phyloP scores from a whole-genome alignment of 2,329 filamentous ascomycete genomes.

The Aspergillus udagawae region DNA sequence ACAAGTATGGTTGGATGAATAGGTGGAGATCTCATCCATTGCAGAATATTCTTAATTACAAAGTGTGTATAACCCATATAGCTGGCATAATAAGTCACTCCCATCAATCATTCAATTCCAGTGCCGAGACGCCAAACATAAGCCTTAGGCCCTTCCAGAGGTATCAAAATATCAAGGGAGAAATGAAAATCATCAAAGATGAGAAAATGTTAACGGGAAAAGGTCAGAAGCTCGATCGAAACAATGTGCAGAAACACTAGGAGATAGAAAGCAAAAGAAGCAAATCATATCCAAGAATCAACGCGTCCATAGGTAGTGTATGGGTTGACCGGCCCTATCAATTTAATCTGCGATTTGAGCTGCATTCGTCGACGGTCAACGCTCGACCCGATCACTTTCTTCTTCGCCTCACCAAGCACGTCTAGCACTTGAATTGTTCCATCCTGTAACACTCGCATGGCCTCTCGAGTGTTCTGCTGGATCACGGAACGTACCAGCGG shows the following conservation, averaged over 20 bases:
- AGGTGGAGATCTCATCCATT: neutral
- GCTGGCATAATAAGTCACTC: neutral
- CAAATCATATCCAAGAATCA: constrained; percentile 28
- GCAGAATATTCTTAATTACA: neutral
- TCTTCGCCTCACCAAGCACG: constrained; percentile 31
- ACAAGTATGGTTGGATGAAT: neutral
- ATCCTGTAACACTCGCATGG: constrained; percentile 21
- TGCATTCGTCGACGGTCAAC: constrained; percentile 34
- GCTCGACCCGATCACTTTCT: constrained; percentile 30
- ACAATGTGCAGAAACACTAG: neutral
- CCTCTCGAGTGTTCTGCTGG: constrained; percentile 24
- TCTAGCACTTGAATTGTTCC: constrained; percentile 23
- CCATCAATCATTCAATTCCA: neutral
- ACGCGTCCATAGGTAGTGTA: constrained; percentile 19
- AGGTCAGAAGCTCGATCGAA: neutral
- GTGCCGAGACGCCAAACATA: neutral
- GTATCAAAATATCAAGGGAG: neutral
- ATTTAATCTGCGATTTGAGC: constrained; percentile 39
- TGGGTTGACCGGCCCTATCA: constrained; percentile 36
- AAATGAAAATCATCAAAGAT: neutral
- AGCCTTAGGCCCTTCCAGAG: neutral
- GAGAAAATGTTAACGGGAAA: neutral
- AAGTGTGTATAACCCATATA: neutral
- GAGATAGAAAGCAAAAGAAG: neutral
- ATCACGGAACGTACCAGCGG: constrained; percentile 18